phyloP scores from a whole-genome alignment of 2,329 filamentous ascomycete genomes.

The Aspergillus thermomutatus region DNA sequence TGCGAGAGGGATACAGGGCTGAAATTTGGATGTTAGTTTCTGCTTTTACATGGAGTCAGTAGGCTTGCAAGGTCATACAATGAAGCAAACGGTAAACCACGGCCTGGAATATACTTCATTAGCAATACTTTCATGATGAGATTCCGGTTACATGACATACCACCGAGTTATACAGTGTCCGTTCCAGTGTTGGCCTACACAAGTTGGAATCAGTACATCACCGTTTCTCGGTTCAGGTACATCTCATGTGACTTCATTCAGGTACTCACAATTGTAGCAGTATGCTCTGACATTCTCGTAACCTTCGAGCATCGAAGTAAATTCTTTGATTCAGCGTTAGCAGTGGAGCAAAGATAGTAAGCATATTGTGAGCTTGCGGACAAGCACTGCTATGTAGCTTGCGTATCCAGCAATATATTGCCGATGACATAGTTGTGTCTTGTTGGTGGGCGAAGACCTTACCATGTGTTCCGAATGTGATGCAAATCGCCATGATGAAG shows the following conservation, averaged over 20 bases:
- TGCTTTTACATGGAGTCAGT: background rate
- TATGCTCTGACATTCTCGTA: conserved; percentile 46
- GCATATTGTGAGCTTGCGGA: background rate
- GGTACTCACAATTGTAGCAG: conserved; percentile 43
- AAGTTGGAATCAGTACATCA: background rate
- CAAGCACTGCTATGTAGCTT: background rate
- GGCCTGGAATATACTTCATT: conserved; percentile 26
- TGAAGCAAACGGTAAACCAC: conserved; percentile 46
- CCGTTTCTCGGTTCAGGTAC: conserved; percentile 1
- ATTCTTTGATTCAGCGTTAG: conserved; percentile 30
- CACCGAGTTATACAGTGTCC: conserved; percentile 44
- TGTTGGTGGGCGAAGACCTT: conserved; percentile 10
- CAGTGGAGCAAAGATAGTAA: background rate
- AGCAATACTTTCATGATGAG: background rate
- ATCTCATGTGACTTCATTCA: background rate
- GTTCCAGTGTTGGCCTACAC: conserved; percentile 41
- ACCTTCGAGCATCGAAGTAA: conserved; percentile 43
- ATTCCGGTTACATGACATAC: conserved; percentile 22
- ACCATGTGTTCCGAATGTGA: conserved; percentile 44
- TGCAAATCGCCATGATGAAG: conserved; percentile 39
- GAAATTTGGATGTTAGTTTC: background rate
- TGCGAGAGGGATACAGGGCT: conserved; percentile 40
- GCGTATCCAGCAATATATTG: background rate
- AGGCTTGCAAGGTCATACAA: conserved; percentile 27
- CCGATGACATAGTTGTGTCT: background rate